Conservation (phyloP, 176 grass and related monocot species). For the Cymbopogon citratus region DNA sequence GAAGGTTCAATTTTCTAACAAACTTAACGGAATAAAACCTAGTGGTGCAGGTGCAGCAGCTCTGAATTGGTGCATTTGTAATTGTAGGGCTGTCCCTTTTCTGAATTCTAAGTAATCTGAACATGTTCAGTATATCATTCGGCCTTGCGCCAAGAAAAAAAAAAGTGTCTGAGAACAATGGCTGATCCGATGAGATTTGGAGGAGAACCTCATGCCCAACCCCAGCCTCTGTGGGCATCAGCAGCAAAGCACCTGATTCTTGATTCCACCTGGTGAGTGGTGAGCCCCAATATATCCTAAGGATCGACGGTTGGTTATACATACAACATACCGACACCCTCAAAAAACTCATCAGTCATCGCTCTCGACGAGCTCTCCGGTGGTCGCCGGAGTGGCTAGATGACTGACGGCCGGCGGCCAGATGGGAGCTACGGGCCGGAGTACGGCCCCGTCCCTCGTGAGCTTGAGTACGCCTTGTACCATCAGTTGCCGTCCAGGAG, state of each 20-base stretch:
- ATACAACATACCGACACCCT: neutral
- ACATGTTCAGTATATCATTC: neutral
- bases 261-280: neutral
- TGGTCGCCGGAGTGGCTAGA: neutral
- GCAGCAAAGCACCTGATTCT: conserved; percentile 7
- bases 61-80: neutral
- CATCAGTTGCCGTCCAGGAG: conserved; percentile 1
- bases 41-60: neutral
- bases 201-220: conserved; percentile 22
- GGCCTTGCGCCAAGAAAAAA: neutral
- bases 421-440: conserved; percentile 27
- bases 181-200: neutral
- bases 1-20: neutral
- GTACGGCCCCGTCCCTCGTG: conserved; percentile 12
- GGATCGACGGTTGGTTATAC: neutral
- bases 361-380: neutral
- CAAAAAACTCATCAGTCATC: neutral
- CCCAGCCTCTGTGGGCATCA: neutral
- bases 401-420: neutral
- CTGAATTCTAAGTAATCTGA: neutral
- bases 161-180: neutral
- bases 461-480: conserved; percentile 11
- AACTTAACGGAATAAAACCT: neutral
- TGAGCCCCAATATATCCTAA: neutral
- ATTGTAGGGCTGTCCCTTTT: neutral